A percentile compares a stretch with the other conserved stretches of the same genome.
Conservation (phyloP, 2,329 filamentous ascomycete species). For the Ophiocordyceps australis region DNA sequence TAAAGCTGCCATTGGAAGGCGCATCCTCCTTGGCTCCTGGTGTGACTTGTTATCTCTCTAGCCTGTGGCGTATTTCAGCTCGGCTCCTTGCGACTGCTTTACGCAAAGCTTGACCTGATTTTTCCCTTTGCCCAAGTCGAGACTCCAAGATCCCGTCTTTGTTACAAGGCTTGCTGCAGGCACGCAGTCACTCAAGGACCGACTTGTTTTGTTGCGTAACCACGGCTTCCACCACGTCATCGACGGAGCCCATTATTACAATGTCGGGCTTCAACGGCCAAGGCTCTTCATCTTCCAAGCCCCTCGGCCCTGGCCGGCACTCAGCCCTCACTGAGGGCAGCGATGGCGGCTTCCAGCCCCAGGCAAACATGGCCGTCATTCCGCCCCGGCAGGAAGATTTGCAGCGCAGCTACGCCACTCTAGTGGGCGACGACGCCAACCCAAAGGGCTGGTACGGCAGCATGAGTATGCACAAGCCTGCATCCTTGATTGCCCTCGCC, state of each 20-base stretch:
- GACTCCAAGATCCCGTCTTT: too few species aligned
- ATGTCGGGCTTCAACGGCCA: constrained; percentile 9
- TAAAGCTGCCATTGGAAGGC: too few species aligned
- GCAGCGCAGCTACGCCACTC: constrained; percentile 59
- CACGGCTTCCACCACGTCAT: constrained; percentile 5
- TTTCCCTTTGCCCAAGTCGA: too few species aligned
- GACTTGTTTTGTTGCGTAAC: too few species aligned
- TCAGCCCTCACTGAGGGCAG: constrained; percentile 1
- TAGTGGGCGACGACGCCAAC: constrained; percentile 45
- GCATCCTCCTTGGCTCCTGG: too few species aligned
- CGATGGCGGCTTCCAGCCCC: constrained; percentile 26
- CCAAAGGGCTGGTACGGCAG: constrained; percentile 76
- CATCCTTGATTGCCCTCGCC: too few species aligned
- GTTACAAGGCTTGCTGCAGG: too few species aligned
- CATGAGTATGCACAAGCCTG: constrained; percentile 73
- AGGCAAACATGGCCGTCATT: constrained; percentile 50
- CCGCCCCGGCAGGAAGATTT: constrained; percentile 71
- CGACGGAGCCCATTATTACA: constrained; percentile 4
- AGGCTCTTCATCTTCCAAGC: constrained; percentile 12
- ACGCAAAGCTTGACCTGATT: too few species aligned
- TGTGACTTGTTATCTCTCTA: too few species aligned
- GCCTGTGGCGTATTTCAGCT: too few species aligned
- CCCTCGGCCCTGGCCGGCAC: constrained; percentile 4
- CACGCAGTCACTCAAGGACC: too few species aligned
- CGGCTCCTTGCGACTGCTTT: too few species aligned